Evolutionary conservation across 2,329 filamentous ascomycete genomes (phyloP).

Genomic region (Scytalidium sp.): DNA sequence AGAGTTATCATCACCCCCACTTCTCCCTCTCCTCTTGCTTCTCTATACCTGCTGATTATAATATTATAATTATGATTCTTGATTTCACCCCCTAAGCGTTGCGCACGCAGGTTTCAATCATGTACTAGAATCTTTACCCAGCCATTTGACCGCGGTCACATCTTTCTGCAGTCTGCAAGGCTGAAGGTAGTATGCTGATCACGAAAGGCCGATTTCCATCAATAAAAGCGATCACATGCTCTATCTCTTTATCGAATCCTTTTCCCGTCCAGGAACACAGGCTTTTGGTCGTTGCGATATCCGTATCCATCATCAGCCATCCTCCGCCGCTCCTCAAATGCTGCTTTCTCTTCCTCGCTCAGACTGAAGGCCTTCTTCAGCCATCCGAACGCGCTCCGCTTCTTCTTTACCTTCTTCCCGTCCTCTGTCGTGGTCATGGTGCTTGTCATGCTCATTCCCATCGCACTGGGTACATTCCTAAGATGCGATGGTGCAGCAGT

Average conservation of each 20-base stretch:
- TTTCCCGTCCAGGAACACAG: background rate
- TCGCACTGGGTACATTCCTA: conserved; percentile 21
- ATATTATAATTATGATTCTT: too few species aligned
- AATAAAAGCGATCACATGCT: too few species aligned
- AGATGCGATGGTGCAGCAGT: conserved; percentile 22
- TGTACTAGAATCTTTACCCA: too few species aligned
- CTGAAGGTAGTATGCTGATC: too few species aligned
- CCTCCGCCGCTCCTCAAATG: conserved; percentile 53
- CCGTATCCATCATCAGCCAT: conserved; percentile 7
- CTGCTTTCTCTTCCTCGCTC: conserved; percentile 59
- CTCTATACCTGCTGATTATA: too few species aligned
- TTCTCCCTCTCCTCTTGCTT: too few species aligned
- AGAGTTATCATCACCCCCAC: too few species aligned
- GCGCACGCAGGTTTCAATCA: too few species aligned
- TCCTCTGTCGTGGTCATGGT: conserved; percentile 26
- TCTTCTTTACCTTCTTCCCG: conserved; percentile 53
- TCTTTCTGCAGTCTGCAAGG: too few species aligned
- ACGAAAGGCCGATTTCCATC: too few species aligned
- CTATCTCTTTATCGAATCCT: background rate
- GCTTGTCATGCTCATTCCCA: conserved; percentile 50
- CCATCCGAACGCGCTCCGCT: conserved; percentile 66
- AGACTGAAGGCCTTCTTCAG: conserved; percentile 65
- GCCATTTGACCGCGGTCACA: too few species aligned
- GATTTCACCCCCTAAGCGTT: too few species aligned
- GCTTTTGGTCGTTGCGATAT: background rate